Base-by-base conservation (phyloP, 2,329 filamentous ascomycete species). In the Talaromyces pinophilus region DNA sequence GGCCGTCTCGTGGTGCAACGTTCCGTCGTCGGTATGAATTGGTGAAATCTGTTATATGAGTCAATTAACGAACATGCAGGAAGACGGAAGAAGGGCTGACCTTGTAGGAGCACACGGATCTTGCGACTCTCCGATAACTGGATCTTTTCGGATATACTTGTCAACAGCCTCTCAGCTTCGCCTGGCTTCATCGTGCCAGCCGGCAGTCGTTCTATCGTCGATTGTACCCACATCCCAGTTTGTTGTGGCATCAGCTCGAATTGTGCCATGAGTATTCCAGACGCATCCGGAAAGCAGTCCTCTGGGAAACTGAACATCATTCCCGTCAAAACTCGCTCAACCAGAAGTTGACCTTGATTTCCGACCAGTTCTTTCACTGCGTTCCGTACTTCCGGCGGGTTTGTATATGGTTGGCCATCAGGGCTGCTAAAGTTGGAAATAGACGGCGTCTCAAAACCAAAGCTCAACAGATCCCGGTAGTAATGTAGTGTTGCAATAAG, bases 251-350 rank as follows among this genome's bases (percentile, higher is more conserved):
- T 83, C 48, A 98, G 82, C 77, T 97, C 90, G 75, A 99, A 97
- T 70, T 98, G 84, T 3, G 90, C 89, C 67, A 99, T 87, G 62
- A 99, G 81, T n/a, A 97, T 92, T 4, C 93, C 93, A 59, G 92
- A 97, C 17, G 93, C 93, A 75, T 99, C 95, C 0, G 93, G 90
- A 75, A 98, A 96, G 80, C 93, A 97, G 77, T 98, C 95, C 52
- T 92, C 88, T 0, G 95, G 96, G 81, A 99, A 99, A 0, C 91
- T 96, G 77, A 97, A 97, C 94, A 99, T 98, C 93, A 99, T 96
- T 67, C 95, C 95, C 0, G 93, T 95, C 82, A 99, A 85, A 66
- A 96, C 89, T 69, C 93, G 91, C 79, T 97, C 94, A 7, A 95
- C 89, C 33, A 99, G 83, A 65, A 88, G 82, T 73, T 92, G 89